A percentile compares a stretch with the other conserved stretches of the same genome.
Evolutionary conservation across 768 basidiomycete genomes (phyloP).

Genomic region (Agaricus blazei): DNA sequence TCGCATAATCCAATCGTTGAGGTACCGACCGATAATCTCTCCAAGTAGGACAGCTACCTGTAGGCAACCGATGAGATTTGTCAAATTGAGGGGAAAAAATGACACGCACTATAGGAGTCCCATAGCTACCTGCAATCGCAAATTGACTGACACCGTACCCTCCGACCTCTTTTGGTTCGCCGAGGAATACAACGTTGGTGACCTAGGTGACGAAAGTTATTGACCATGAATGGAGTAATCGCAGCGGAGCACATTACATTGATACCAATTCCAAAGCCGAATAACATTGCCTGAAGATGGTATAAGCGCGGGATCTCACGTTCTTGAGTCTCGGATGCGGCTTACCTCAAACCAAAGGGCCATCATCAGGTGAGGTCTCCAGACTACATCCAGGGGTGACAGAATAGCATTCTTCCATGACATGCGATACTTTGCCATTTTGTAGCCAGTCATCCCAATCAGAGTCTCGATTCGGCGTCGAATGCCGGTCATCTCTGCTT

Average conservation of each 20-base stretch:
- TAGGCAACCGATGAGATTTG: constrained; percentile 24
- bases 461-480: constrained; percentile 47
- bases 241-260: constrained; percentile 20
- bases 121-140: constrained; percentile 9
- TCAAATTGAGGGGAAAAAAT: constrained; percentile 10
- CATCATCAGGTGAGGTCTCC: constrained; percentile 43
- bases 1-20: constrained; percentile 30
- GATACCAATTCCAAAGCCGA: constrained; percentile 28
- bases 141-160: constrained; percentile 7
- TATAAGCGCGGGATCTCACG: constrained; percentile 50
- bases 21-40: constrained; percentile 29
- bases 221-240: not conserved
- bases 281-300: constrained; percentile 40
- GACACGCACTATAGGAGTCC: constrained; percentile 1
- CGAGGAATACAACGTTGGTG: constrained; percentile 21
- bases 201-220: constrained; percentile 34
- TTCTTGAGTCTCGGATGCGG: constrained; percentile 32
- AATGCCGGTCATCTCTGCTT: constrained; percentile 29
- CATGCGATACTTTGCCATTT: constrained; percentile 31
- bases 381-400: constrained; percentile 48
- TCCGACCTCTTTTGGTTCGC: constrained; percentile 1
- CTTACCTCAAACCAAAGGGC: constrained; percentile 44
- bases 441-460: constrained; percentile 45
- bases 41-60: constrained; percentile 31
- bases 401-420: not conserved